Evolutionary conservation across 75 land plant genomes (phyloP).

Genomic region (Pseudotsuga menziesii): DNA sequence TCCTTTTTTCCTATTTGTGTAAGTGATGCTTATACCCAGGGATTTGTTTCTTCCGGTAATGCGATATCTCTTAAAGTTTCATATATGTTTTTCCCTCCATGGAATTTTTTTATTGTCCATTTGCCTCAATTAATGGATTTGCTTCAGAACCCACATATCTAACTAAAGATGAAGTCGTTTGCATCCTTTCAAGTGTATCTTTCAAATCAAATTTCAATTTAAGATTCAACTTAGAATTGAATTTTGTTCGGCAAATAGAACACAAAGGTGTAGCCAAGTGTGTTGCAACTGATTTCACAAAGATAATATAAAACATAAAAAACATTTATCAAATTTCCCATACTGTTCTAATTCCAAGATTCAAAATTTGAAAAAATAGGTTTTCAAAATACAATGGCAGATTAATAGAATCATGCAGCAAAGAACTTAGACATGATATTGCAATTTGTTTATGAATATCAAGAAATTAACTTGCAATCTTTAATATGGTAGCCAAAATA

Average conservation of each 20-base stretch:
- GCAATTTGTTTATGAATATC: neutral
- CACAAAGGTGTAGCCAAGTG: conserved; percentile 36
- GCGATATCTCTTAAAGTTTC: conserved; percentile 4
- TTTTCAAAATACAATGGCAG: neutral
- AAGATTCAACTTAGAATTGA: conserved; percentile 35
- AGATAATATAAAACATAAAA: conserved; percentile 4
- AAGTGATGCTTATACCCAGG: conserved; percentile 33
- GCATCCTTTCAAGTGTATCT: conserved; percentile 30
- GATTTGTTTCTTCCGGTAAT: conserved; percentile 31
- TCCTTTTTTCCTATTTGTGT: conserved; percentile 21
- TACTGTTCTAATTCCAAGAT: neutral
- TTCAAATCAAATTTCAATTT: conserved; percentile 40
- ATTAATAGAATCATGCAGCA: neutral
- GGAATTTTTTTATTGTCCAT: neutral
- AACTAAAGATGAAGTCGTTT: neutral
- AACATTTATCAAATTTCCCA: neutral
- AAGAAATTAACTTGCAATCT: neutral
- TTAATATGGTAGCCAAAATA: neutral
- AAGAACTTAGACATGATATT: neutral
- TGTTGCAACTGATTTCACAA: conserved; percentile 27
- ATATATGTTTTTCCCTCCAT: neutral
- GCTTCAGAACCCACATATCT: neutral
- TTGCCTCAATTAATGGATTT: neutral
- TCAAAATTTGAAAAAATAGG: neutral
- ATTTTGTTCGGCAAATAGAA: conserved; percentile 52